A percentile compares a stretch with the other conserved stretches of the same genome.
Evolutionary conservation across 768 basidiomycete species (phyloP).

Genomic region (Leccinum boreale): DNA sequence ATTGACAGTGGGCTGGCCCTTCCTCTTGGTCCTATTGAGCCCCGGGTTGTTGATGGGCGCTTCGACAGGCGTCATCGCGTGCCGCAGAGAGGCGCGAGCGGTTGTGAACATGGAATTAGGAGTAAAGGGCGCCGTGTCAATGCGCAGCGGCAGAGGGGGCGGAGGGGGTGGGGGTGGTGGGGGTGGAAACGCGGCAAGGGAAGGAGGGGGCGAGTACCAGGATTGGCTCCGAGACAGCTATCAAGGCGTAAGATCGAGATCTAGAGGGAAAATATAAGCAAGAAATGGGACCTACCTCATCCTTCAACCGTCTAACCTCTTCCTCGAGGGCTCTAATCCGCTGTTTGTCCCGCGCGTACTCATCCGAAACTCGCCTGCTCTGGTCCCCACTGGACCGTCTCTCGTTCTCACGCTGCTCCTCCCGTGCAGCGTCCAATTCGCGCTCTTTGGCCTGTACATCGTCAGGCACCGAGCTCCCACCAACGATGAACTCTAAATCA

Average conservation of each 20-base stretch:
- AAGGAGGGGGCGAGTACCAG: conserved; percentile 8
- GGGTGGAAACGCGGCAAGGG: conserved; percentile 38
- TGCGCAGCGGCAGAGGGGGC: conserved; percentile 27
- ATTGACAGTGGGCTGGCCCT: conserved; percentile 67
- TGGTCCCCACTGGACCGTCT: conserved; percentile 38
- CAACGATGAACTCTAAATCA: conserved; percentile 27
- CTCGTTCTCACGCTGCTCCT: conserved; percentile 48
- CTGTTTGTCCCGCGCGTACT: conserved; percentile 56
- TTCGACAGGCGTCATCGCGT: conserved; percentile 49
- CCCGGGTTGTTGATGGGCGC: conserved; percentile 58
- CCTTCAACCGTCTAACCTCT: conserved; percentile 57
- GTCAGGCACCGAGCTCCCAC: conserved; percentile 44
- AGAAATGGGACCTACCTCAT: conserved; percentile 42
- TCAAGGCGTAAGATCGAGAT: conserved; percentile 2
- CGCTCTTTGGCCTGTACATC: conserved; percentile 57
- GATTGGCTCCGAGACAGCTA: conserved; percentile 47
- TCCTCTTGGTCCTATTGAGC: conserved; percentile 35
- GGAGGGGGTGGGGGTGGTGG: conserved; percentile 46
- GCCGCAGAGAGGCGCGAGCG: conserved; percentile 68
- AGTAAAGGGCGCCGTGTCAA: background rate
- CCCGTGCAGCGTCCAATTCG: conserved; percentile 56
- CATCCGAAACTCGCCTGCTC: conserved; percentile 29
- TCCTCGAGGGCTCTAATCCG: conserved; percentile 62
- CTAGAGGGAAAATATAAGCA: background rate
- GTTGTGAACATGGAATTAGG: conserved; percentile 45